phyloP scores from a whole-genome alignment of 1,139 yeast species.

The Wickerhamomyces sp. region DNA sequence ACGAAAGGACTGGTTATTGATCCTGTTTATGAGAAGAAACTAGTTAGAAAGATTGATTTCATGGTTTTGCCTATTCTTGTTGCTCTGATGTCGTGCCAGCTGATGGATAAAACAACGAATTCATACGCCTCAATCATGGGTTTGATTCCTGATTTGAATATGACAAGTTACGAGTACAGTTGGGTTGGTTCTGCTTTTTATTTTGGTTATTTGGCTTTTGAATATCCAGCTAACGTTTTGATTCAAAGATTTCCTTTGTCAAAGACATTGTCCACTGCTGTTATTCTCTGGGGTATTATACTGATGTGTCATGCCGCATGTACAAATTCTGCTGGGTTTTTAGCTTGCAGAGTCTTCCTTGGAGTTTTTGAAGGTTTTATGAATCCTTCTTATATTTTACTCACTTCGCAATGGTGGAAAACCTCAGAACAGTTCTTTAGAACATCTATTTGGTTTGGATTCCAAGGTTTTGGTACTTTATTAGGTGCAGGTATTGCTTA shows the following conservation, averaged over 20 bases:
- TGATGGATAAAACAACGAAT: slow-evolving; percentile 20
- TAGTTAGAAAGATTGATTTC: slow-evolving; percentile 12
- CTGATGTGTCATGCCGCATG: slow-evolving; percentile 40
- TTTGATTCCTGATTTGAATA: slow-evolving; percentile 3
- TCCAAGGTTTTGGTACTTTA: slow-evolving; percentile 44
- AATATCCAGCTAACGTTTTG: slow-evolving; percentile 33
- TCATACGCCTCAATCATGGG: slow-evolving; percentile 10
- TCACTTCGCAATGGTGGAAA: slow-evolving; percentile 52
- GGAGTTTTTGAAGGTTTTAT: slow-evolving; percentile 44
- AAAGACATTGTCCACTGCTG: slow-evolving; percentile 32
- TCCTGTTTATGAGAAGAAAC: slow-evolving; percentile 9
- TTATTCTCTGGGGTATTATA: slow-evolving; percentile 46
- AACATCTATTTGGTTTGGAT: slow-evolving; percentile 41
- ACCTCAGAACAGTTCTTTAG: slow-evolving; percentile 47
- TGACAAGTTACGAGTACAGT: slow-evolving; percentile 24
- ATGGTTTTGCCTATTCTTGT: slow-evolving; percentile 17
- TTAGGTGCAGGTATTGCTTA: slow-evolving; percentile 42
- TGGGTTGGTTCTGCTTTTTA: slow-evolving; percentile 50
- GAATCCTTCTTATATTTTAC: slow-evolving; percentile 48
- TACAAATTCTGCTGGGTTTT: slow-evolving; percentile 33
- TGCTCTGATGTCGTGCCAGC: slow-evolving; percentile 17
- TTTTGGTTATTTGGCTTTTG: slow-evolving; percentile 43
- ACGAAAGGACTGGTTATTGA: too few species aligned
- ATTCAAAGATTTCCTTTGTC: slow-evolving; percentile 40
- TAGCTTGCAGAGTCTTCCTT: slow-evolving; percentile 39